Evolutionary conservation across 495 filamentous ascomycete genomes (phyloP).

Genomic region (Penicillium cinerascens): DNA sequence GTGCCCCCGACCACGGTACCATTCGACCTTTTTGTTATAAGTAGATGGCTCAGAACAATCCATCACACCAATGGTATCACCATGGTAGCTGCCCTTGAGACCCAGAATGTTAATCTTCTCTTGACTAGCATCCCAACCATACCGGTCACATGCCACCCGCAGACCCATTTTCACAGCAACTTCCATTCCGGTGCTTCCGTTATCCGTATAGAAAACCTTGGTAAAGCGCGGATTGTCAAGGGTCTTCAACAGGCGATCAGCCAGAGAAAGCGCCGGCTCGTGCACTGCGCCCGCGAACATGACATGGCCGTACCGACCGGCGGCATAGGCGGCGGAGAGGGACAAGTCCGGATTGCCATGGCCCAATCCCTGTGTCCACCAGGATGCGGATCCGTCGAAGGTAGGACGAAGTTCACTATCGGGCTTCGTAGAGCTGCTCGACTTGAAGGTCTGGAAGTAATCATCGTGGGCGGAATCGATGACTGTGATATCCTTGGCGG

Average conservation of each 20-base stretch:
- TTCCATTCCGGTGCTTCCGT: conserved; percentile 75
- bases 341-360: conserved; percentile 66
- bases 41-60: conserved; percentile 68
- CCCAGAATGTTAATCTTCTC: conserved; percentile 62
- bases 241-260: conserved; percentile 53
- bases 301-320: conserved; percentile 79
- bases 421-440: conserved; percentile 4
- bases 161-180: conserved; percentile 79
- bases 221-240: conserved; percentile 57
- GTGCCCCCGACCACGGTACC: conserved; percentile 69
- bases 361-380: conserved; percentile 83
- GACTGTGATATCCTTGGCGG: conserved; percentile 54
- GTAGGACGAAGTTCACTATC: conserved; percentile 48
- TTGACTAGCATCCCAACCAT: conserved; percentile 55
- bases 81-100: conserved; percentile 73
- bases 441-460: conserved; percentile 60
- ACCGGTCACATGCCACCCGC: conserved; percentile 57
- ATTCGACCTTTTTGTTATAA: conserved; percentile 73
- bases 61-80: conserved; percentile 81
- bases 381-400: conserved; percentile 77
- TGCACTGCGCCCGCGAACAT: conserved; percentile 77
- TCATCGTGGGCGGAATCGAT: conserved; percentile 77
- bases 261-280: conserved; percentile 63
- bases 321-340: conserved; percentile 70
- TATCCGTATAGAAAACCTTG: conserved; percentile 74